Conservation (phyloP, 2,329 filamentous ascomycete genomes). For the Xylaria hypoxylon region DNA sequence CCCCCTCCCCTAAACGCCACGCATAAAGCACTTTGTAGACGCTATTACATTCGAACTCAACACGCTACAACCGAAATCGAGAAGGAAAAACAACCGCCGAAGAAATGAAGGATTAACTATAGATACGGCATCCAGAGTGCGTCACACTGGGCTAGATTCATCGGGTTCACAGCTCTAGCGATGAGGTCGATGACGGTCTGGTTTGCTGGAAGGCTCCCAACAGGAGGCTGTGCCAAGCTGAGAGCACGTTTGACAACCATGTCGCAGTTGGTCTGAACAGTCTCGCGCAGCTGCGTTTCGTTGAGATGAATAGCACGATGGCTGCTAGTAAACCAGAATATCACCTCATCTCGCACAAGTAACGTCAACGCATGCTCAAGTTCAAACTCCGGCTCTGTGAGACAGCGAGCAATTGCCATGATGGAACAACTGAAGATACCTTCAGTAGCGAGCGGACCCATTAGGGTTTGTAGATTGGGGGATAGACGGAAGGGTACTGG, state of each 20-base stretch:
- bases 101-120: constrained; percentile 56
- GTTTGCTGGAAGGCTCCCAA: constrained; percentile 88
- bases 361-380: constrained; percentile 95
- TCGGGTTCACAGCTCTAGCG: constrained; percentile 90
- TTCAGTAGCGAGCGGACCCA: constrained; percentile 95
- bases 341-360: constrained; percentile 98
- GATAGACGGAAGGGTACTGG: constrained; percentile 97
- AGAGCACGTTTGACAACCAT: constrained; percentile 91
- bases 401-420: constrained; percentile 94
- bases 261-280: constrained; percentile 87
- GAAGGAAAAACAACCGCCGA: not conserved
- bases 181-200: constrained; percentile 97
- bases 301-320: constrained; percentile 72
- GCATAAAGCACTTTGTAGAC: constrained; percentile 8
- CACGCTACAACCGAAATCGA: not conserved
- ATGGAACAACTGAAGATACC: constrained; percentile 95
- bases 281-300: constrained; percentile 78
- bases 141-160: constrained; percentile 88
- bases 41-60: not conserved
- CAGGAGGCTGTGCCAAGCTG: constrained; percentile 81
- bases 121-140: constrained; percentile 98
- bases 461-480: constrained; percentile 93
- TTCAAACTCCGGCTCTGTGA: constrained; percentile 89
- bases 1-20: constrained; percentile 16
- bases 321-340: constrained; percentile 90